These are phyloP conservation scores for Massarina eburnea DNA, from an alignment of 2,329 filamentous ascomycete genomes.

Conservation along the genomic window DNA sequence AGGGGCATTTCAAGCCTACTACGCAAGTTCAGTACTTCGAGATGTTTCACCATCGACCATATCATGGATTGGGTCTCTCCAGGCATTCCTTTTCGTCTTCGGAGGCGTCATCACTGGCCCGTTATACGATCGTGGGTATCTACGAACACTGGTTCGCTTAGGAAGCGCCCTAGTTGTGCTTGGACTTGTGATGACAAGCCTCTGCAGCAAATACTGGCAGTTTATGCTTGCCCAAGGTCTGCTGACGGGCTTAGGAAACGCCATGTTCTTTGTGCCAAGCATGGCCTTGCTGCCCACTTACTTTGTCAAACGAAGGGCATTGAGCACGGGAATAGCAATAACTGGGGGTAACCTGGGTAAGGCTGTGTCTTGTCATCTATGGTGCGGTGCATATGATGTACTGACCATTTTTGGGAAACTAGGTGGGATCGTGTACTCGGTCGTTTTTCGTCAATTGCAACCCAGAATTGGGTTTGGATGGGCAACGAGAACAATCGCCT, in stretches of 20 bases:
- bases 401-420: not conserved
- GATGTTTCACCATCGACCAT: slow-evolving; percentile 16
- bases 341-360: slow-evolving; percentile 1
- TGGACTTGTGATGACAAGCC: slow-evolving; percentile 52
- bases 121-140: slow-evolving; percentile 52
- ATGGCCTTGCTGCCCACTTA: not conserved
- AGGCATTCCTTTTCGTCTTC: slow-evolving; percentile 16
- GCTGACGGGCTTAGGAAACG: slow-evolving; percentile 1
- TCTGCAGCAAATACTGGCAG: slow-evolving; percentile 52
- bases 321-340: not conserved
- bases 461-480: not conserved
- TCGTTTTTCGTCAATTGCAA: not conserved
- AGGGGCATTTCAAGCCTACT: slow-evolving; percentile 1
- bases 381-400: not conserved
- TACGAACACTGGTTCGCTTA: slow-evolving; percentile 46
- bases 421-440: slow-evolving; percentile 3
- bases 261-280: not conserved
- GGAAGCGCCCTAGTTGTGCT: slow-evolving; percentile 46
- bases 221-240: slow-evolving; percentile 26
- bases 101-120: slow-evolving; percentile 39
- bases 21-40: not conserved
- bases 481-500: not conserved
- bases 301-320: not conserved
- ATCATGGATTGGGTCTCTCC: slow-evolving; percentile 53
- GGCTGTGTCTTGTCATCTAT: not conserved